Percentiles rank a stretch among this genome's conserved stretches.
phyloP scores from a whole-genome alignment of 257 asterid species.

The Solanum chmielewskii region DNA sequence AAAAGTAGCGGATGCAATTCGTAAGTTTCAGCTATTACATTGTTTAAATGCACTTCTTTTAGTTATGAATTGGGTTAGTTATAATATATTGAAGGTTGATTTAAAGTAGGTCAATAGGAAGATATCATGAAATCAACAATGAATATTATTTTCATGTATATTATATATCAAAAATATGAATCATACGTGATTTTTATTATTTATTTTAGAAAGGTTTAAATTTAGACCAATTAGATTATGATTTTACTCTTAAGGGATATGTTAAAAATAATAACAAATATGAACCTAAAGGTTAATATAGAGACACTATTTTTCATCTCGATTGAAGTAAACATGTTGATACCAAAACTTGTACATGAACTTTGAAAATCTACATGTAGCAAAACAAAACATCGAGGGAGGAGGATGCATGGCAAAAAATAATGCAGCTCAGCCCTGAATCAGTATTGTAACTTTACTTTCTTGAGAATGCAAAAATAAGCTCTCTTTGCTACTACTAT shows the following conservation, averaged over 20 bases:
- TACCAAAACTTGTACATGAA: neutral
- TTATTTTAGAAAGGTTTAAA: too few relatives aligned
- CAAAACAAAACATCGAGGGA: too few relatives aligned
- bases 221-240: neutral
- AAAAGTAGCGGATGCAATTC: neutral
- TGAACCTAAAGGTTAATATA: neutral
- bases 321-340: neutral
- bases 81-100: neutral
- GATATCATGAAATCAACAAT: neutral
- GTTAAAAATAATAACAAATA: neutral
- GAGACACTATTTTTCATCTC: neutral
- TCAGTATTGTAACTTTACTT: too few relatives aligned
- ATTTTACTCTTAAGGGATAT: neutral
- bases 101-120: neutral
- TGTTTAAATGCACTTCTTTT: neutral
- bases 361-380: too few relatives aligned
- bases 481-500: too few relatives aligned
- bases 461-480: too few relatives aligned
- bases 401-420: too few relatives aligned
- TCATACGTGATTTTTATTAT: neutral
- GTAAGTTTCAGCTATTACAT: neutral
- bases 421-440: too few relatives aligned
- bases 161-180: too few relatives aligned
- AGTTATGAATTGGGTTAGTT: too few relatives aligned
- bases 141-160: neutral